Evolutionary conservation across 345 rosid species (phyloP).

Genomic region (Ceriops zippeliana): DNA sequence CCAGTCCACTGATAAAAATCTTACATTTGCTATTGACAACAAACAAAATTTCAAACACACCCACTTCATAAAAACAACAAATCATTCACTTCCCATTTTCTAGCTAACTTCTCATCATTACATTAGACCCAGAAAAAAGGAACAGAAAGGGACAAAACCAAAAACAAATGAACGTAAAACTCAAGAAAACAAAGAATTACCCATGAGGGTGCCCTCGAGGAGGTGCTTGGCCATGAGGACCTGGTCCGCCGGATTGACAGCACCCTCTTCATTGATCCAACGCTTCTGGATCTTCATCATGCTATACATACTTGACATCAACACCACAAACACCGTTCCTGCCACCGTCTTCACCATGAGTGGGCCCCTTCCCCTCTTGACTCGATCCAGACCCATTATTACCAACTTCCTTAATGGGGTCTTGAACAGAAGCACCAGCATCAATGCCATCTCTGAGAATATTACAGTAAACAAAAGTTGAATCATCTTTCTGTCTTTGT

Average conservation of each 20-base stretch:
- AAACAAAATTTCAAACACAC: conserved; percentile 4
- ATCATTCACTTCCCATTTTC: conserved; percentile 5
- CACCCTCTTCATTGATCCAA: conserved; percentile 17
- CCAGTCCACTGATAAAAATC: not conserved
- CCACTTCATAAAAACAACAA: conserved; percentile 2
- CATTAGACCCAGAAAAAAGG: conserved; percentile 1
- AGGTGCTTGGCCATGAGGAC: conserved; percentile 34
- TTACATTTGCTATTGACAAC: not conserved
- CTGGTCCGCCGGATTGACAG: conserved; percentile 27
- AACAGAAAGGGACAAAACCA: not conserved
- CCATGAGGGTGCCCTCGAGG: conserved; percentile 36
- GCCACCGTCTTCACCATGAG: conserved; percentile 32
- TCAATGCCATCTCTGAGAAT: conserved; percentile 27
- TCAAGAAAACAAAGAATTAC: conserved; percentile 12
- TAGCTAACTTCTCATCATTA: not conserved
- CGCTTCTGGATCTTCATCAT: conserved; percentile 30
- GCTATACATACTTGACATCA: conserved; percentile 24
- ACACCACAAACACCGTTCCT: conserved; percentile 26
- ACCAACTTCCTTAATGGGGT: conserved; percentile 31
- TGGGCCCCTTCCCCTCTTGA: conserved; percentile 32
- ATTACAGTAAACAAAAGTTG: conserved; percentile 28
- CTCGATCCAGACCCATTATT: conserved; percentile 29
- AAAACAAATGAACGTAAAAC: not conserved
- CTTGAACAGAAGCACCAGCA: conserved; percentile 23
- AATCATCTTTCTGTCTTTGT: conserved; percentile 17